Evolutionary conservation across 306 rosid genomes (phyloP).

Genomic region (Luffa aegyptiaca): DNA sequence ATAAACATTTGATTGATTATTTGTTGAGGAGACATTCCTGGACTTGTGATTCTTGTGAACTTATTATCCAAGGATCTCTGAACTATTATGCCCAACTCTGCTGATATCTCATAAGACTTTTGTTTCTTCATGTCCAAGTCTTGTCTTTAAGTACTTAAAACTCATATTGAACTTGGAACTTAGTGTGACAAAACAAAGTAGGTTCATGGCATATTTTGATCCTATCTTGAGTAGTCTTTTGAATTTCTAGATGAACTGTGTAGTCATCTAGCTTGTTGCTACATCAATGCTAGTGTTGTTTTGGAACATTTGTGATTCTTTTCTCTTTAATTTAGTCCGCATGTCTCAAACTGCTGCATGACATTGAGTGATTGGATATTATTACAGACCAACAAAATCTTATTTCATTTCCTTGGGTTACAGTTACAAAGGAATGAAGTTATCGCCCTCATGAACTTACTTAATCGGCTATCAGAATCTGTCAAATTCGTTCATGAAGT

Average conservation of each 20-base stretch:
- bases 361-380: neutral
- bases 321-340: neutral
- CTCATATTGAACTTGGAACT: neutral
- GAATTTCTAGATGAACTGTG: neutral
- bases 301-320: neutral
- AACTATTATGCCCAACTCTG: neutral
- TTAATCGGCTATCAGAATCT: conserved; percentile 83
- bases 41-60: neutral
- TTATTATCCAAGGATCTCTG: neutral
- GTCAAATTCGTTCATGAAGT: conserved; percentile 56
- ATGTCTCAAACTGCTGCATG: neutral
- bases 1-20: neutral
- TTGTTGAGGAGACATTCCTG: neutral
- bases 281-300: neutral
- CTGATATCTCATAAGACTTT: neutral
- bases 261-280: neutral
- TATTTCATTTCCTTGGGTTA: conserved; percentile 28
- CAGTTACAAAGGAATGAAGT: conserved; percentile 92
- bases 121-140: neutral
- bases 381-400: neutral
- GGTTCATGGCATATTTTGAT: neutral
- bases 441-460: conserved; percentile 80
- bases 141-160: neutral
- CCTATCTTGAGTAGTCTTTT: neutral
- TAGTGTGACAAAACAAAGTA: neutral